Percentiles rank a stretch among this genome's conserved stretches.
phyloP scores from a whole-genome alignment of 1,284 basidiomycete species.

The Moesziomyces sp. region DNA sequence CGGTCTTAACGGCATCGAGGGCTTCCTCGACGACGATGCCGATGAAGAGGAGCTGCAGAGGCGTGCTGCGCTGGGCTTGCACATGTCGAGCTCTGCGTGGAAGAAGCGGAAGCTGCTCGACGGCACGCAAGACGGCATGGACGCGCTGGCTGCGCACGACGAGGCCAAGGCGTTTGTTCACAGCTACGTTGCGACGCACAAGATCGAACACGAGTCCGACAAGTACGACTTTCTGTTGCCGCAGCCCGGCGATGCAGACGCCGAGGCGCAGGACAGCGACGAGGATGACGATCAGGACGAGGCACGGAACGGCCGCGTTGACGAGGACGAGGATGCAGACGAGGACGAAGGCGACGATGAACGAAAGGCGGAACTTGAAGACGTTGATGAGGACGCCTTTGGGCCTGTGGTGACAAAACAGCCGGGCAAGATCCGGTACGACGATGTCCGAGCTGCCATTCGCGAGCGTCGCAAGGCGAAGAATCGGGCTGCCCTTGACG shows the following conservation, averaged over 20 bases:
- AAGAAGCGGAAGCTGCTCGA: conserved; percentile 54
- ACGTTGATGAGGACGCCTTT: conserved; percentile 30
- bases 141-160: conserved; percentile 48
- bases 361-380: not conserved
- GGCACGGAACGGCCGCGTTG: conserved; percentile 6
- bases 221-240: conserved; percentile 54
- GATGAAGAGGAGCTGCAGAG: conserved; percentile 58
- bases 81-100: conserved; percentile 15
- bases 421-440: conserved; percentile 20
- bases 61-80: conserved; percentile 29
- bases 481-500: conserved; percentile 18
- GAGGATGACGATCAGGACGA: conserved; percentile 12
- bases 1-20: conserved; percentile 47
- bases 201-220: conserved; percentile 35
- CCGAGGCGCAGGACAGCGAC: conserved; percentile 15
- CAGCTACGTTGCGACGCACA: conserved; percentile 52
- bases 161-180: conserved; percentile 58
- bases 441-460: conserved; percentile 17
- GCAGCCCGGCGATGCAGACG: conserved; percentile 23
- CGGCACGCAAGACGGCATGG: conserved; percentile 57
- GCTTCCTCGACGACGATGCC: conserved; percentile 62
- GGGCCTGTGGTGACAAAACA: conserved; percentile 23
- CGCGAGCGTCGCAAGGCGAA: conserved; percentile 22
- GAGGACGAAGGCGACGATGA: conserved; percentile 6
- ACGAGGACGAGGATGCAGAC: conserved; percentile 9